A percentile compares a stretch with the other conserved stretches of the same genome.
Evolutionary conservation across 345 rosid species (phyloP).

Genomic region (Turritis glabra): DNA sequence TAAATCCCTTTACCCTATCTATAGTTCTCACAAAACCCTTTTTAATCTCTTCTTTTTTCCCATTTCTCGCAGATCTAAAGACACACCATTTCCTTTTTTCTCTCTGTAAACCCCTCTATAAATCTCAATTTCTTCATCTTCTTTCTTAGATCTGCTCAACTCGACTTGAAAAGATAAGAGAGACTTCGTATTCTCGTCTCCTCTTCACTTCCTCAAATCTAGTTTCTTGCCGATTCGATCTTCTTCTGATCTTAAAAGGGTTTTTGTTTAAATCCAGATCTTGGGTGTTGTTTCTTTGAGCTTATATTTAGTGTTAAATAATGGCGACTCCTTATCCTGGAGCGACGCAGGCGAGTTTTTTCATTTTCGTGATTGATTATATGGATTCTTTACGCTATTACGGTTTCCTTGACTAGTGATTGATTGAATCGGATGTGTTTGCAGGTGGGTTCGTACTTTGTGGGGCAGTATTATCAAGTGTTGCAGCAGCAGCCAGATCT

Average conservation of each 20-base stretch:
- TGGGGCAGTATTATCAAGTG: constrained; percentile 86
- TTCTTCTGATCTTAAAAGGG: constrained; percentile 12
- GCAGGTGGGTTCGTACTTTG: constrained; percentile 95
- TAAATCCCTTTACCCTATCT: constrained; percentile 30
- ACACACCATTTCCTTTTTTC: neutral
- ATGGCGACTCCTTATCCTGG: constrained; percentile 73
- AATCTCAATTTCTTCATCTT: constrained; percentile 23
- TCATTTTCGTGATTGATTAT: neutral
- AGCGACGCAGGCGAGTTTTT: constrained; percentile 57
- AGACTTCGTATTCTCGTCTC: too few species aligned
- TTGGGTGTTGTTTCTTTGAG: constrained; percentile 21
- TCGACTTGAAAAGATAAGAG: too few species aligned
- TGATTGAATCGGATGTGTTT: neutral
- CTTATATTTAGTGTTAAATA: constrained; percentile 9
- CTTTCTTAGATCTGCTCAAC: constrained; percentile 9
- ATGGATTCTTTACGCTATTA: neutral
- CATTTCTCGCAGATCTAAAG: constrained; percentile 25
- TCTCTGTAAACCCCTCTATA: constrained; percentile 35
- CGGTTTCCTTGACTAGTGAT: neutral
- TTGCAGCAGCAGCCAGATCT: constrained; percentile 84
- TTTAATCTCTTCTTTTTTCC: neutral
- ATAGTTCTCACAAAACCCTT: constrained; percentile 23
- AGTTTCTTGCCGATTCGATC: constrained; percentile 1
- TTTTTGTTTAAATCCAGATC: constrained; percentile 23
- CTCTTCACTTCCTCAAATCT: neutral